Evolutionary conservation across 495 filamentous ascomycete genomes (phyloP), one percentile per base, ranked within the genome.

Genomic region (Aspergillus egyptiacus): DNA sequence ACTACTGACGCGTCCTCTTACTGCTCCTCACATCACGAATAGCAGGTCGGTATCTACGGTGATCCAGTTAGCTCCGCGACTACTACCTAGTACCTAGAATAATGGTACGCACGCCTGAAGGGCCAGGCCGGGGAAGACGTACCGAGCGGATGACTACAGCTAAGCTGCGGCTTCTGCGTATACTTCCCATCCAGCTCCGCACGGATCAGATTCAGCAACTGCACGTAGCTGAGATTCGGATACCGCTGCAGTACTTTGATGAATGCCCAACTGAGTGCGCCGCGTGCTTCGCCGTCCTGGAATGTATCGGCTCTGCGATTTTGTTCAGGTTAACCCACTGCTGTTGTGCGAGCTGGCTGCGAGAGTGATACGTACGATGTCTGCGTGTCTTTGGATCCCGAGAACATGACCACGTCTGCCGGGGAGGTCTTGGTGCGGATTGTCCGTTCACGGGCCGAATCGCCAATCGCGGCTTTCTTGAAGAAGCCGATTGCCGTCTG

Each of bases 401-500:
- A 91, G 76, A 91, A 94, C 88, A 97, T 96, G 56, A 98, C 80
- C 40, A 98, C 93, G 70, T 98, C 93, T 25, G 93, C 93, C 4
- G 89, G 85, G 14, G 86, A 93, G 2, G 93, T 97, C 69, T 95
- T 96, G 20, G 91, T 96, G 42, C 82, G 77, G 50, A 89, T 64
- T 28, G 89, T 82, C 42, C 80, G 78, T 60, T 91, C 77, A 51
- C 87, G 82, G 3, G 85, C 84, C 15, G 89, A 82, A 23, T 88
- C 82, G 41, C 93, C 89, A 35, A 69, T 79, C 8, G 85, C 87
- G 2, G 89, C 89, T 60, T 95, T 95, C 72, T 96, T 97, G 72
- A 95, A 84, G 64, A 97, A 86, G 35, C 86, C 82, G 61, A 93
- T 80, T 25, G 89, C 84, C 7, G 85, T 86, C 36, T 73, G 82